Evolutionary conservation across 768 basidiomycete species (phyloP).

Genomic region (Nidularia sp.): DNA sequence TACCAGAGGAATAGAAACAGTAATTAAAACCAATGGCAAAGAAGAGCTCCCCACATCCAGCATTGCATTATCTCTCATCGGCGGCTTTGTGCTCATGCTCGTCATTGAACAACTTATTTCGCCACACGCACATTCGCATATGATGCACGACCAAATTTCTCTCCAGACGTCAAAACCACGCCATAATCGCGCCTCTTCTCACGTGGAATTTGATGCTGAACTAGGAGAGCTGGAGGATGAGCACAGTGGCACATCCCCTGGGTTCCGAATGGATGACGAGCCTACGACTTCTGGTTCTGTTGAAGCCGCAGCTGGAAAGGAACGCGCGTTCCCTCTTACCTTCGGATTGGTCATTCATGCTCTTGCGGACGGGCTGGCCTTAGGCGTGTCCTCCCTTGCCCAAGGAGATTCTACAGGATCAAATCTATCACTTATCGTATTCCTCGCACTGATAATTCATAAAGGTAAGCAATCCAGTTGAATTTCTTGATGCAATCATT

Average conservation of each 20-base stretch:
- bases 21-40: slow-evolving; percentile 29
- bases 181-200: slow-evolving; percentile 11
- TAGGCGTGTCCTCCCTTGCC: slow-evolving; percentile 72
- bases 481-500: not conserved
- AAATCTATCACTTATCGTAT: slow-evolving; percentile 76
- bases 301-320: slow-evolving; percentile 16
- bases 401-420: slow-evolving; percentile 25
- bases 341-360: slow-evolving; percentile 86
- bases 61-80: slow-evolving; percentile 60
- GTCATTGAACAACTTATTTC: slow-evolving; percentile 61
- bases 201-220: slow-evolving; percentile 59
- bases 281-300: slow-evolving; percentile 2
- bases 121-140: slow-evolving; percentile 40
- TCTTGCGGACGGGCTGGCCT: slow-evolving; percentile 86
- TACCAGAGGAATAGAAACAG: slow-evolving; percentile 70
- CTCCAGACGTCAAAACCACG: slow-evolving; percentile 6
- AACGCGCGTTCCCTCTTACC: slow-evolving; percentile 66
- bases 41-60: slow-evolving; percentile 42
- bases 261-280: not conserved
- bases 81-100: slow-evolving; percentile 64
- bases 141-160: slow-evolving; percentile 9
- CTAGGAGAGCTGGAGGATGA: slow-evolving; percentile 53
- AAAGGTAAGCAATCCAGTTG: slow-evolving; percentile 52
- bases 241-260: slow-evolving; percentile 21
- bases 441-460: slow-evolving; percentile 87